These are phyloP conservation scores for Tuber calosporum DNA, from an alignment of 495 filamentous ascomycete species.

Conservation along the genomic window DNA sequence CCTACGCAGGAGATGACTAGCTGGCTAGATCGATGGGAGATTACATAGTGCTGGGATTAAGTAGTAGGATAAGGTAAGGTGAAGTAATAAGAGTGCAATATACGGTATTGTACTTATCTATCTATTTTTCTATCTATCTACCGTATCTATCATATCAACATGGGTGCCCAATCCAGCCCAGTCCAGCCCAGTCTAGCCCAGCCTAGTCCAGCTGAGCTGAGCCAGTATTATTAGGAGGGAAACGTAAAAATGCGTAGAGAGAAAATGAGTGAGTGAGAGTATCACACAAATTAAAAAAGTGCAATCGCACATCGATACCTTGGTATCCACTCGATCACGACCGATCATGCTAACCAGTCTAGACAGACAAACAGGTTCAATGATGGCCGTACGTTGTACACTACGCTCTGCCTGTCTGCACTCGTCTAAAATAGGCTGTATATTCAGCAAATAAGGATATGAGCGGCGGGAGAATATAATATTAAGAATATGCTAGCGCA, in stretches of 20 bases:
- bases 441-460: background rate
- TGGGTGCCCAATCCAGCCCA: background rate
- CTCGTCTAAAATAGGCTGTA: background rate
- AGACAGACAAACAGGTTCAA: background rate
- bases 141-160: background rate
- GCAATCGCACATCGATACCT: background rate
- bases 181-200: background rate
- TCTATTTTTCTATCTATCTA: background rate
- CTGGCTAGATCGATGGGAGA: background rate
- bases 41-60: background rate
- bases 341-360: conserved; percentile 4
- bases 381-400: background rate
- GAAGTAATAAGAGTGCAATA: background rate
- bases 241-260: too few relatives aligned
- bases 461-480: background rate
- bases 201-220: background rate
- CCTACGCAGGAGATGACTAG: background rate
- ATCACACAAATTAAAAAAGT: conserved; percentile 4
- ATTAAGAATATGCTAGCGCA: background rate
- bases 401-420: background rate
- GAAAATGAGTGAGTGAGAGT: background rate
- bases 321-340: background rate
- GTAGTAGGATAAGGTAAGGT: background rate
- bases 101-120: background rate
- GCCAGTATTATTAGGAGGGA: background rate